Evolutionary conservation across 2,329 filamentous ascomycete species (phyloP).

Genomic region (Teratosphaeriaceae sp.): DNA sequence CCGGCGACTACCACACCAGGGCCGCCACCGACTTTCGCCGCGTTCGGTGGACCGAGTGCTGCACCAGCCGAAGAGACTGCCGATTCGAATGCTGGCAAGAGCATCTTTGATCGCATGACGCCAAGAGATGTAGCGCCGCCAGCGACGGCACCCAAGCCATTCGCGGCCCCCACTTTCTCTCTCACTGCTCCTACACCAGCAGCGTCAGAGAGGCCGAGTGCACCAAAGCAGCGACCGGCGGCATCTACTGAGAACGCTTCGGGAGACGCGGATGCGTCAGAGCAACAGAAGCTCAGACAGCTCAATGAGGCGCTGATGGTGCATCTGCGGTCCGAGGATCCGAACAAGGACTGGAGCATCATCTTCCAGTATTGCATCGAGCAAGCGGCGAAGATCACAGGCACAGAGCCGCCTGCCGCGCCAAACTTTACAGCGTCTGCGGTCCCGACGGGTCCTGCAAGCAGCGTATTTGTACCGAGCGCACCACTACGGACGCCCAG

Average conservation of each 20-base stretch:
- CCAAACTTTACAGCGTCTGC: too few species aligned
- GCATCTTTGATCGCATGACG: constrained; percentile 13
- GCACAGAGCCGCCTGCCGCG: constrained; percentile 2
- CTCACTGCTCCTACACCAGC: constrained; percentile 1
- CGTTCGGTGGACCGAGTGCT: not conserved
- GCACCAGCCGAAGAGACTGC: constrained; percentile 1
- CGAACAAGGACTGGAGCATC: constrained; percentile 21
- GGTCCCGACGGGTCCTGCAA: not conserved
- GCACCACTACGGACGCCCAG: too few species aligned
- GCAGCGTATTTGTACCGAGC: too few species aligned
- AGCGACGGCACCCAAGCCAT: constrained; percentile 8
- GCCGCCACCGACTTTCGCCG: constrained; percentile 8
- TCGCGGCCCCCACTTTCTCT: not conserved
- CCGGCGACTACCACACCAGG: constrained; percentile 7
- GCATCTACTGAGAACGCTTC: not conserved
- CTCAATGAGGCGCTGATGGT: constrained; percentile 24
- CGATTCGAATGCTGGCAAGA: constrained; percentile 7
- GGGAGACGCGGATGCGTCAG: constrained; percentile 1
- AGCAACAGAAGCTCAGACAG: constrained; percentile 13
- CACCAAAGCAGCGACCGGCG: not conserved
- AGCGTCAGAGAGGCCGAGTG: not conserved
- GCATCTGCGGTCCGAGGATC: constrained; percentile 19
- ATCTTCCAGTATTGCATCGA: constrained; percentile 23
- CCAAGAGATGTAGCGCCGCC: constrained; percentile 8
- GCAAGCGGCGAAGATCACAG: constrained; percentile 18